Base-by-base conservation (phyloP, 208 protist genomes). In the Trypanosoma scelopori region DNA sequence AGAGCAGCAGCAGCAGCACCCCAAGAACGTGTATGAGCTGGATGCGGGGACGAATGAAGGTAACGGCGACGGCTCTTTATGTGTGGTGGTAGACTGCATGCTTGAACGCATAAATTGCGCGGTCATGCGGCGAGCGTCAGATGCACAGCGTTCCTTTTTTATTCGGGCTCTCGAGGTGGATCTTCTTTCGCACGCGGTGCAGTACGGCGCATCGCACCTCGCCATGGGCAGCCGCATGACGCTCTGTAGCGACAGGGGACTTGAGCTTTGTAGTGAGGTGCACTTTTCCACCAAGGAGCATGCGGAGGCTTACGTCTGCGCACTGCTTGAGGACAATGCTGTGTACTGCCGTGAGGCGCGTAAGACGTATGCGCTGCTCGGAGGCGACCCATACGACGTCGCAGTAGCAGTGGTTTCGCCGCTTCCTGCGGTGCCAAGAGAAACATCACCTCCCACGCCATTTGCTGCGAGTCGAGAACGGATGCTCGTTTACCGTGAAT, bases 81-180 rank as follows among this genome's bases (percentile, higher is more conserved):
- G 53, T 18, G 53, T 58, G 32, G n/a, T 16, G 16, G 53, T 58
- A 15, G 6, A 35, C n/a, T 58, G 53, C 42, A 25, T 23, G 13
- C 42, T 58, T 58, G 13, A 22, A 4, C 27, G 32, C 15, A n/a
- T 58, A 23, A 16, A n/a, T 1, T 27, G 18, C 32, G 5, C 53
- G 2, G 9, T 58, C 9, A n/a, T 58, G 4, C 53, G 30, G 4
- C 37, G 11, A 18, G 53, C 53, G 30, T 9, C 16, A 1, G 53
- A 58, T 23, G 15, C 53, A 4, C 53, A 45, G 22, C 53, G 53
- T 4, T 27, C 53, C 42, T 27, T 63, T 0, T 63, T 63, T 41
- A 42, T 41, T 15, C 57, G 25, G 27, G 57, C 57, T n/a, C 25
- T 63, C 13, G 57, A 50, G 25, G 41, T 63, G n/a, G 57, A 63